Conservation (phyloP, 2,329 filamentous ascomycete species). For the Clarireedia monteithiana region DNA sequence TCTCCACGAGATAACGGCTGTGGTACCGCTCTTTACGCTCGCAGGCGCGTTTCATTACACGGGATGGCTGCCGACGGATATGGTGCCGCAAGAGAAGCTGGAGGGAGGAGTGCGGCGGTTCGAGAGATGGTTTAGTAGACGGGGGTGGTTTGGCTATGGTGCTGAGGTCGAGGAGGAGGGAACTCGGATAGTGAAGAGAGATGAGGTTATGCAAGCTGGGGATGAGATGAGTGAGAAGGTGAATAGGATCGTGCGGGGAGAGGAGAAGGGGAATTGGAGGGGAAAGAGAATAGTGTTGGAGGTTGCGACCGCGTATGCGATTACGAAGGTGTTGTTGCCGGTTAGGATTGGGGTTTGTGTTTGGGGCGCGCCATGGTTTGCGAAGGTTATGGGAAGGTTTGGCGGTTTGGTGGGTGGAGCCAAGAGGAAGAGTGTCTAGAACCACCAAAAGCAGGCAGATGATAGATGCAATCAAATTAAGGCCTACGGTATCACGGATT, state of each 20-base stretch:
- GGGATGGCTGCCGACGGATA: constrained; percentile 53
- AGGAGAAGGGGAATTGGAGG: constrained; percentile 23
- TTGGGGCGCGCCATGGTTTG: constrained; percentile 92
- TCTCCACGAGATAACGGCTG: constrained; percentile 84
- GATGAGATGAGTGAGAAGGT: too few species aligned
- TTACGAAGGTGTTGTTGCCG: constrained; percentile 81
- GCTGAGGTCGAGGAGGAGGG: constrained; percentile 10
- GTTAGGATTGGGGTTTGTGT: constrained; percentile 69
- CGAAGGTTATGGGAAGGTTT: constrained; percentile 48
- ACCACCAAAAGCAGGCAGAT: not conserved
- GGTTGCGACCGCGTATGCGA: constrained; percentile 81
- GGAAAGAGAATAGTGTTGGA: constrained; percentile 43
- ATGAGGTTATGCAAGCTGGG: not conserved
- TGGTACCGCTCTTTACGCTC: constrained; percentile 70
- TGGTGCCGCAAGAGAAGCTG: constrained; percentile 7
- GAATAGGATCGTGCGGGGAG: constrained; percentile 23
- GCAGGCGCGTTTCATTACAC: constrained; percentile 74
- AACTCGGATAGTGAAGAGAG: not conserved
- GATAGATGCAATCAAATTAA: not conserved
- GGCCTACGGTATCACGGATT: not conserved
- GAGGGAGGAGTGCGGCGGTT: constrained; percentile 55
- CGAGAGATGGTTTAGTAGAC: constrained; percentile 67
- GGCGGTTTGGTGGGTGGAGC: constrained; percentile 24
- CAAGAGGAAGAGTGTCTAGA: not conserved
- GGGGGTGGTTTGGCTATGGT: constrained; percentile 69